Percentiles rank a stretch among this genome's conserved stretches.
phyloP scores from a whole-genome alignment of 768 basidiomycete genomes.

The Gloeostereum incarnatum region DNA sequence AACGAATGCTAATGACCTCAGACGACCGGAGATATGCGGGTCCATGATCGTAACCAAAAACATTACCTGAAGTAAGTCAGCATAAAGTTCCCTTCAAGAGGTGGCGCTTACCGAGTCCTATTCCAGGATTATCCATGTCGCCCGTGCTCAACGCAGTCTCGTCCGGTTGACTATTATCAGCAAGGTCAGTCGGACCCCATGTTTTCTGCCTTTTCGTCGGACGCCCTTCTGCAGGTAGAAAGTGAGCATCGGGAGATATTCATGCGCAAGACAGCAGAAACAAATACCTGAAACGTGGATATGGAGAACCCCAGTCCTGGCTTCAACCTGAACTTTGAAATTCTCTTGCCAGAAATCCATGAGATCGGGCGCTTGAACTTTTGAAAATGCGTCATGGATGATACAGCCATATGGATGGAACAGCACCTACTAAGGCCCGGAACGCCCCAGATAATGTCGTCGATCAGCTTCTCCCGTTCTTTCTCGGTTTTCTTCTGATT shows the following conservation, averaged over 20 bases:
- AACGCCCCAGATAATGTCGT: slow-evolving; percentile 58
- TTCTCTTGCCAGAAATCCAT: slow-evolving; percentile 68
- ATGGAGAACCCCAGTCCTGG: slow-evolving; percentile 36
- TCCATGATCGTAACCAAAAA: no score
- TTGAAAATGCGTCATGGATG: background rate
- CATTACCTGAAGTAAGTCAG: no score
- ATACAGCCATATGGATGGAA: background rate
- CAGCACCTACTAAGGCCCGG: slow-evolving; percentile 49
- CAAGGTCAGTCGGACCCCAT: no score
- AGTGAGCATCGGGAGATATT: background rate
- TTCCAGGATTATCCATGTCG: slow-evolving; percentile 1
- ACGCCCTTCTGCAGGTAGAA: slow-evolving; percentile 23
- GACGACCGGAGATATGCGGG: slow-evolving; percentile 52
- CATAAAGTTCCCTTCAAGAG: no score
- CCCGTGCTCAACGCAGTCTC: slow-evolving; percentile 2
- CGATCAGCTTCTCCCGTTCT: slow-evolving; percentile 39
- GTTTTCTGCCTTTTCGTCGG: slow-evolving; percentile 40
- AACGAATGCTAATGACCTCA: slow-evolving; percentile 35
- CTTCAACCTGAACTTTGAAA: slow-evolving; percentile 62
- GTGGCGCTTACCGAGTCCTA: no score
- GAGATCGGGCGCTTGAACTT: slow-evolving; percentile 61
- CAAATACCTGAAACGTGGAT: slow-evolving; percentile 31
- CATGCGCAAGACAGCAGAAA: no score
- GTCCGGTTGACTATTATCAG: no score
- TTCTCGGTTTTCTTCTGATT: slow-evolving; percentile 47